Percentiles rank a stretch among this genome's conserved stretches.
phyloP scores from a whole-genome alignment of 257 asterid genomes.

The Vinca minor region DNA sequence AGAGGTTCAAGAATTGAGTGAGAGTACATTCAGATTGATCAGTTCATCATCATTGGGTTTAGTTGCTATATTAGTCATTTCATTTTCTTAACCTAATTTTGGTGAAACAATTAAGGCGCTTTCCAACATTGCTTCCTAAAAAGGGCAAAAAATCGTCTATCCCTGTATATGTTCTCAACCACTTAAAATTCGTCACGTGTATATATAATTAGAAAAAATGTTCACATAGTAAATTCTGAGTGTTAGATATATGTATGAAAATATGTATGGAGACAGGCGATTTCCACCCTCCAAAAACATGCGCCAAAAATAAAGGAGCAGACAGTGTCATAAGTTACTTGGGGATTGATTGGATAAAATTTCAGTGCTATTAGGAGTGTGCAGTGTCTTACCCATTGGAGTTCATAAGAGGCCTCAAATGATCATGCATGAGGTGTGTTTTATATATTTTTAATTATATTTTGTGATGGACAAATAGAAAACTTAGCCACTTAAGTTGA shows the following conservation, averaged over 20 bases:
- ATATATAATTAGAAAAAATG: too few relatives aligned
- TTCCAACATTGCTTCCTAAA: constrained; percentile 25
- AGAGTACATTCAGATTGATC: neutral
- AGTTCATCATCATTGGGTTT: neutral
- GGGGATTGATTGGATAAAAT: constrained; percentile 29
- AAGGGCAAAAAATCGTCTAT: too few relatives aligned
- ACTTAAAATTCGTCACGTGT: too few relatives aligned
- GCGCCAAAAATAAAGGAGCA: constrained; percentile 4
- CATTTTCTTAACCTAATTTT: constrained; percentile 11
- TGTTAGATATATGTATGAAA: too few relatives aligned
- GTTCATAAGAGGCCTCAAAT: too few relatives aligned
- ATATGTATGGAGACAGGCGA: too few relatives aligned
- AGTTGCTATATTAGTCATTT: constrained; percentile 11
- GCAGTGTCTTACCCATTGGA: constrained; percentile 26
- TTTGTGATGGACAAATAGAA: neutral
- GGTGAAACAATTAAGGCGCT: constrained; percentile 27
- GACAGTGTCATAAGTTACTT: constrained; percentile 18
- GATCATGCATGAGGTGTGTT: constrained; percentile 8
- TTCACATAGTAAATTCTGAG: too few relatives aligned
- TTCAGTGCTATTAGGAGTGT: neutral
- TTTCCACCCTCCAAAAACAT: too few relatives aligned
- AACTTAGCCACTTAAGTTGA: too few relatives aligned
- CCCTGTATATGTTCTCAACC: too few relatives aligned
- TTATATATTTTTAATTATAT: neutral
- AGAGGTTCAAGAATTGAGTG: neutral